Conservation (phyloP, 1,284 basidiomycete genomes). For the Crepidotus sp. region DNA sequence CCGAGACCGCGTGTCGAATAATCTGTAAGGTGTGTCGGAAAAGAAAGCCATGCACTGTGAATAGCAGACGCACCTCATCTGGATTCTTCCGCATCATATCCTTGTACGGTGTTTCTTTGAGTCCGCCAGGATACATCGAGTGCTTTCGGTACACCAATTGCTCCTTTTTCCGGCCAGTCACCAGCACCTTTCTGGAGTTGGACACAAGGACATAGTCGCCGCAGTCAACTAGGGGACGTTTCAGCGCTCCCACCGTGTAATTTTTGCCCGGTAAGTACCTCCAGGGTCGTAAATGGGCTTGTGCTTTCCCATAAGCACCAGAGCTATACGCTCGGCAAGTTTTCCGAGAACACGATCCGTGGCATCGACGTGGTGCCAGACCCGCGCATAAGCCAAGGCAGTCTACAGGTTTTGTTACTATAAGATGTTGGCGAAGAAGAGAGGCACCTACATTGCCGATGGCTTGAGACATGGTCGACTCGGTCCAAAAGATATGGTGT, state of each 20-base stretch:
- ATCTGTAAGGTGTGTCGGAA: constrained; percentile 45
- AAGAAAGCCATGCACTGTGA: constrained; percentile 1
- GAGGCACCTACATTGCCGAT: constrained; percentile 52
- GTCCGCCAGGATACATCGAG: constrained; percentile 87
- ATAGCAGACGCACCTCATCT: constrained; percentile 69
- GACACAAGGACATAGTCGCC: constrained; percentile 98
- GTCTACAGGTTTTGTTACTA: constrained; percentile 46
- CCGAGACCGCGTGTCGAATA: constrained; percentile 89
- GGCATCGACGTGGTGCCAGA: constrained; percentile 96
- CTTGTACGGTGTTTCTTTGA: constrained; percentile 84
- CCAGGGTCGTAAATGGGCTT: constrained; percentile 95
- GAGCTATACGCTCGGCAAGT: constrained; percentile 88
- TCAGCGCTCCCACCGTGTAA: not conserved
- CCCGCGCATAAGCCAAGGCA: constrained; percentile 82
- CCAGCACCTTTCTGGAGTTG: constrained; percentile 76
- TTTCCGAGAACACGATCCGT: constrained; percentile 86
- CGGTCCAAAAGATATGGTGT: not conserved
- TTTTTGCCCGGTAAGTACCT: constrained; percentile 34
- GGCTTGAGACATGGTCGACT: constrained; percentile 47
- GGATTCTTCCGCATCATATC: constrained; percentile 80
- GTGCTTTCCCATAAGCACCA: constrained; percentile 97
- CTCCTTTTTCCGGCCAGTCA: constrained; percentile 85
- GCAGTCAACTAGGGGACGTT: constrained; percentile 66
- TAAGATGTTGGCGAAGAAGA: not conserved
- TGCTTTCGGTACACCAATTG: constrained; percentile 88